A percentile compares a stretch with the other conserved stretches of the same genome.
These are phyloP conservation scores for Rubia peregrina DNA, from an alignment of 305 asterid species.

Conservation along the genomic window DNA sequence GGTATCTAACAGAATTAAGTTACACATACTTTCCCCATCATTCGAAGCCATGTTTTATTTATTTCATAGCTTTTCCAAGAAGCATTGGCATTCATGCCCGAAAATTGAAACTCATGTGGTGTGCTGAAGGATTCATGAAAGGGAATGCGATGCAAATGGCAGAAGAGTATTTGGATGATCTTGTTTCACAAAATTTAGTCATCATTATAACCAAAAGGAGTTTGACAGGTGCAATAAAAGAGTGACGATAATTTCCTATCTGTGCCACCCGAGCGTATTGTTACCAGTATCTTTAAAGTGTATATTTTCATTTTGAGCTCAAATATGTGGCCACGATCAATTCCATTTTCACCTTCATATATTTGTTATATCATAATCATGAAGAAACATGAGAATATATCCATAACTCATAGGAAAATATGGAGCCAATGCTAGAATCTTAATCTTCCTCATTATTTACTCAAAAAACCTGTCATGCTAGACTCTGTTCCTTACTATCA, in stretches of 20 bases:
- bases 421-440: background rate
- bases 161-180: background rate
- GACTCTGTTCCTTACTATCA: constrained; percentile 20
- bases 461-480: constrained; percentile 21
- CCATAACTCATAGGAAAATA: background rate
- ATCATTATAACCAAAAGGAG: background rate
- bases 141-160: background rate
- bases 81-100: background rate
- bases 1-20: background rate
- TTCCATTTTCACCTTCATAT: constrained; percentile 1
- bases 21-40: background rate
- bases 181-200: background rate
- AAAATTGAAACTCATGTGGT: background rate
- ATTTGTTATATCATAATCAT: background rate
- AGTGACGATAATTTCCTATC: background rate
- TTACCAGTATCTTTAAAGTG: background rate
- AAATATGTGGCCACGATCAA: constrained; percentile 21
- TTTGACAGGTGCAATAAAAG: background rate
- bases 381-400: background rate
- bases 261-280: background rate
- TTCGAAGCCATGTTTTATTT: background rate
- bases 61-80: background rate
- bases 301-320: background rate
- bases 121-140: background rate
- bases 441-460: background rate